Evolutionary conservation across 1,284 basidiomycete species (phyloP), one percentile per base, ranked within the genome.

Genomic region (Paramarasmius palmivorus): DNA sequence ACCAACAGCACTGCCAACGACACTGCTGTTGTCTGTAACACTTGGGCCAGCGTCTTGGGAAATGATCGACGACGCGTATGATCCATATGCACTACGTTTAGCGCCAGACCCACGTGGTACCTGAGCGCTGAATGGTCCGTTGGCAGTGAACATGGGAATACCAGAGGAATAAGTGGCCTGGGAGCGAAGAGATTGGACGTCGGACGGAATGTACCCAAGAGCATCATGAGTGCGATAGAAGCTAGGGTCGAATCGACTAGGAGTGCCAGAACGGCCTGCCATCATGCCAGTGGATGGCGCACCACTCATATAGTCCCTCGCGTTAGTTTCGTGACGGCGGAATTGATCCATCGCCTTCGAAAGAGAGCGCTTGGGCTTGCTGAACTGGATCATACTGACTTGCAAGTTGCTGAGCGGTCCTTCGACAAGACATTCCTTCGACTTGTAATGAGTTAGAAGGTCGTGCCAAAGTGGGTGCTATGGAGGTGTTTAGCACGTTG

Each of bases 401-500:
- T 98, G 97, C 36, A 99, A 75, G 72, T 99, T 99, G 70, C 87
- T 96, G 50, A 99, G 79, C 1, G 95, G 93, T 2, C 97, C 97
- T 70, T 99, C 97, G 25, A 99, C 97, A 46, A 99, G 86, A 64
- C 86, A 89, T 53, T 79, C 86, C 72, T 92, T 95, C 73, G 98
- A 96, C 76, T 99, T 99, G 84, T 96, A 99, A 69, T 99, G 97
- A 1, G 95, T 97, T 50, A 99, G 81, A 50, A 99, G 86, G 68
- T 96, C 95, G 69, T 99, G 94, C 97, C 97, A 99, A 8, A 99
- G 80, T 2, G 95, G 93, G 67, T 98, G 95, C 95, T 98, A 63
- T 44, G 58, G 42, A 53, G 40, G 50, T 1, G 52, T 34, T 38
- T 5, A 59, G 55, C 23, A 47, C 53, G 65, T 48, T n/a, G 17